phyloP scores from a whole-genome alignment of 495 filamentous ascomycete species.

The Penicillium bialowiezense region DNA sequence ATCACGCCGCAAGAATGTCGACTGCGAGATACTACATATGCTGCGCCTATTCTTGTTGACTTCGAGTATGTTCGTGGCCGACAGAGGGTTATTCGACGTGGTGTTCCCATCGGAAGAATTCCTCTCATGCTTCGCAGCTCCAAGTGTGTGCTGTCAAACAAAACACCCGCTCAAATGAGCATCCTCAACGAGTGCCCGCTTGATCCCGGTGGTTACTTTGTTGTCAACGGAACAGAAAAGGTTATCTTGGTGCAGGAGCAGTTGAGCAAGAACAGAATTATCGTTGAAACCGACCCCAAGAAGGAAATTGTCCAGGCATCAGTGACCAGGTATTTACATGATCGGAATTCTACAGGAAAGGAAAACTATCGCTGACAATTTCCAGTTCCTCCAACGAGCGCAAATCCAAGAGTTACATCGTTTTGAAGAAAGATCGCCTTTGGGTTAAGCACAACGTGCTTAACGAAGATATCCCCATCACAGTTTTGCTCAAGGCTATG shows the following conservation, averaged over 20 bases:
- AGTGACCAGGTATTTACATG: conserved; percentile 64
- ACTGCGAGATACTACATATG: conserved; percentile 91
- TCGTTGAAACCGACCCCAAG: conserved; percentile 87
- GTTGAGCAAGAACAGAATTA: conserved; percentile 96
- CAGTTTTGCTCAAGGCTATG: conserved; percentile 87
- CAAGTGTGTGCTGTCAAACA: conserved; percentile 80
- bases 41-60: conserved; percentile 87
- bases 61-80: conserved; percentile 79
- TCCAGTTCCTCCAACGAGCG: conserved; percentile 89
- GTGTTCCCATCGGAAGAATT: conserved; percentile 80
- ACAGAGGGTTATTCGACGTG: conserved; percentile 62
- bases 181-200: conserved; percentile 88
- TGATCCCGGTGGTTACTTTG: conserved; percentile 96
- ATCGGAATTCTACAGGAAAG: background rate
- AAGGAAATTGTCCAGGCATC: conserved; percentile 92
- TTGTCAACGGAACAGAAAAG: conserved; percentile 96
- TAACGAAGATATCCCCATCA: conserved; percentile 87
- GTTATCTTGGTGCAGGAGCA: conserved; percentile 98
- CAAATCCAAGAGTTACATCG: conserved; percentile 94
- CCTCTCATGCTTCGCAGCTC: conserved; percentile 96
- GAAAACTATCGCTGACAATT: background rate
- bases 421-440: conserved; percentile 87
- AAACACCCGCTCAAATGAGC: conserved; percentile 79
- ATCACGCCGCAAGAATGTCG: conserved; percentile 92
- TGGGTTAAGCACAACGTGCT: conserved; percentile 90